Evolutionary conservation across 345 rosid species (phyloP).

Genomic region (Aquilaria sinensis): DNA sequence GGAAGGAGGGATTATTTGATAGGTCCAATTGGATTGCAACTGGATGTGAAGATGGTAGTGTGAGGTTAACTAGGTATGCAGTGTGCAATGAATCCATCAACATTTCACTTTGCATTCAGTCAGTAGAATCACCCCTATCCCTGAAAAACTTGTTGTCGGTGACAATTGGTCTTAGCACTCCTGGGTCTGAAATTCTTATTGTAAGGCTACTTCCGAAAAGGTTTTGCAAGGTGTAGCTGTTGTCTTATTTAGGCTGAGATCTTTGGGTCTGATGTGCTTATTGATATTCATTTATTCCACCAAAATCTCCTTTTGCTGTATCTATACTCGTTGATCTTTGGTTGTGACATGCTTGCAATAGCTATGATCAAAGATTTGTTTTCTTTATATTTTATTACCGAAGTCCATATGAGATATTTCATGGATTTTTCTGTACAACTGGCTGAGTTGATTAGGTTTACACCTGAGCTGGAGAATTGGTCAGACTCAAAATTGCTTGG

Average conservation of each 20-base stretch:
- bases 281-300: background rate
- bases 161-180: too few relatives aligned
- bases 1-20: constrained; percentile 22
- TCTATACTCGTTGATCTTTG: too few relatives aligned
- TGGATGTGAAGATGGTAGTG: constrained; percentile 98
- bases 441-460: constrained; percentile 38
- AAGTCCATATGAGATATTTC: constrained; percentile 1
- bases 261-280: constrained; percentile 1
- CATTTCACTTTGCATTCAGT: background rate
- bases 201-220: too few relatives aligned
- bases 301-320: too few relatives aligned
- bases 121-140: too few relatives aligned
- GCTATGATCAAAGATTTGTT: too few relatives aligned
- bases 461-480: constrained; percentile 54
- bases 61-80: constrained; percentile 80
- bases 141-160: too few relatives aligned
- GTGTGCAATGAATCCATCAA: background rate
- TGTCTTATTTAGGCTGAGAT: background rate
- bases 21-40: constrained; percentile 82
- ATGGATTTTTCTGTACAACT: constrained; percentile 7
- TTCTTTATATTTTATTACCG: background rate
- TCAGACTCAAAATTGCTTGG: constrained; percentile 77
- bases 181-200: too few relatives aligned
- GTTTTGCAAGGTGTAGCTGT: background rate
- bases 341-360: too few relatives aligned